These are phyloP conservation scores for Pueraria montana DNA, from an alignment of 306 rosid species.

Conservation along the genomic window DNA sequence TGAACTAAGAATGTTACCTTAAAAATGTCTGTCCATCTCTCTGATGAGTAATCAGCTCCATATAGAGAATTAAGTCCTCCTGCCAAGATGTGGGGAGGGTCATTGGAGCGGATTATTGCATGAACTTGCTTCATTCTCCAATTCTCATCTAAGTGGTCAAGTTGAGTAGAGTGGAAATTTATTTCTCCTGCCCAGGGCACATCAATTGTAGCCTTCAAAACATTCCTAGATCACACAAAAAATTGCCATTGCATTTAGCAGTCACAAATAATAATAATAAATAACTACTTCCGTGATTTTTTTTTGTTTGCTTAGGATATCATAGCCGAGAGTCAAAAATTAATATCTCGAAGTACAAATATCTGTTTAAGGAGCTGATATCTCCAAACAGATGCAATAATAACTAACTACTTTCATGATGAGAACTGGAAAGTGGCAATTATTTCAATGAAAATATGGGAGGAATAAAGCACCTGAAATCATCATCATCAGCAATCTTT, in stretches of 20 bases:
- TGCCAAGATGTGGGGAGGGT: constrained; percentile 79
- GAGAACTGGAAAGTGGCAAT: constrained; percentile 7
- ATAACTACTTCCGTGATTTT: neutral
- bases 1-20: constrained; percentile 55
- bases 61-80: constrained; percentile 84
- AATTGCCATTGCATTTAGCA: constrained; percentile 1
- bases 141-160: constrained; percentile 88
- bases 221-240: constrained; percentile 61
- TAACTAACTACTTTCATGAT: neutral
- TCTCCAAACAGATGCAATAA: too few species aligned
- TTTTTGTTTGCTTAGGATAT: too few species aligned
- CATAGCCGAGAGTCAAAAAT: too few species aligned
- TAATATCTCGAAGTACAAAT: too few species aligned
- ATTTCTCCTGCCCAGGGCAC: constrained; percentile 89
- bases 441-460: constrained; percentile 20
- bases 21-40: constrained; percentile 81
- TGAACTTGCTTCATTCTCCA: constrained; percentile 95
- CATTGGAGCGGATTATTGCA: constrained; percentile 71
- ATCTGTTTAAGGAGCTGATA: too few species aligned
- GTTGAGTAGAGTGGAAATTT: constrained; percentile 83
- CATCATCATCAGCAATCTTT: constrained; percentile 88
- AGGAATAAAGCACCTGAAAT: constrained; percentile 70
- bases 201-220: constrained; percentile 81
- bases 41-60: constrained; percentile 74
- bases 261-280: neutral